Evolutionary conservation across 768 basidiomycete species (phyloP).

Genomic region (Leccinellum albellum): DNA sequence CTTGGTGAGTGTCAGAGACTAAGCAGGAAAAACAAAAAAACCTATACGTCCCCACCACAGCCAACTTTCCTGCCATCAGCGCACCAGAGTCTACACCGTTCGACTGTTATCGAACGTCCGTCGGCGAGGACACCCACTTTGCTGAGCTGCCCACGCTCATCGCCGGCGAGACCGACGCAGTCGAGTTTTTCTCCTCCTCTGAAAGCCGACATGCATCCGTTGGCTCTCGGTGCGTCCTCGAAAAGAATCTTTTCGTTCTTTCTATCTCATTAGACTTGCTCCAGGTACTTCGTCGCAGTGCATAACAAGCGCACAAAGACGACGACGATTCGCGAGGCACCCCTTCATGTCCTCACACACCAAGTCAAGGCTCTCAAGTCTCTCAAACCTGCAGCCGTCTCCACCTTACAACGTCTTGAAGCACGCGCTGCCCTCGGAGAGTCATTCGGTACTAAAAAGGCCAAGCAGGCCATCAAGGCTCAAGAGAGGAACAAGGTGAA

Average conservation of each 20-base stretch:
- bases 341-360: constrained; percentile 67
- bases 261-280: not conserved
- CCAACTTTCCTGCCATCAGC: constrained; percentile 61
- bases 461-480: constrained; percentile 78
- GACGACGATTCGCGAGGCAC: constrained; percentile 64
- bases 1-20: constrained; percentile 41
- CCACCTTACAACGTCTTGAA: constrained; percentile 49
- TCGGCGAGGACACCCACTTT: constrained; percentile 30
- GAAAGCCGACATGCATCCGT: constrained; percentile 47
- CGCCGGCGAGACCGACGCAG: constrained; percentile 77
- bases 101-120: constrained; percentile 49
- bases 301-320: constrained; percentile 72
- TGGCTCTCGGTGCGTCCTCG: constrained; percentile 62
- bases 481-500: constrained; percentile 89
- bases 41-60: constrained; percentile 32
- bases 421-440: constrained; percentile 81
- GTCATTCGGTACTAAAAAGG: constrained; percentile 94
- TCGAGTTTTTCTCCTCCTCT: constrained; percentile 75
- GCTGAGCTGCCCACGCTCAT: constrained; percentile 41
- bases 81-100: constrained; percentile 59
- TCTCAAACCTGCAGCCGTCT: constrained; percentile 46
- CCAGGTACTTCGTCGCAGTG: constrained; percentile 79
- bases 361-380: constrained; percentile 84
- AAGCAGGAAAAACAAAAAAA: not conserved
- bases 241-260: not conserved